Percentiles rank a stretch among this genome's conserved stretches.
Evolutionary conservation across 495 filamentous ascomycete species (phyloP).

Genomic region (Penicillium atrosanguineum): DNA sequence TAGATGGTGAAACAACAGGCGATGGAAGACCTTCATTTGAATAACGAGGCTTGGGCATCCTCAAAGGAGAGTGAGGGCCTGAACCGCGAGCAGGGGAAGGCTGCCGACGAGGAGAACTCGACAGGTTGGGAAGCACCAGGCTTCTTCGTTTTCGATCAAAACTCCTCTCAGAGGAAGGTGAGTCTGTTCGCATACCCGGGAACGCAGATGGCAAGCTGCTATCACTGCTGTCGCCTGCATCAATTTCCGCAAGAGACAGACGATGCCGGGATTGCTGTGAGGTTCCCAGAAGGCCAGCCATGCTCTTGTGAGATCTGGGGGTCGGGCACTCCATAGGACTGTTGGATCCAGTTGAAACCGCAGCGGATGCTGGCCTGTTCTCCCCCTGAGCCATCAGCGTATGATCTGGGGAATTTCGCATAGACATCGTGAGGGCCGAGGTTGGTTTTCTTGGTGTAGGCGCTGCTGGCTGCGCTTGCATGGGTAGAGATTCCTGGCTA

Average conservation of each 20-base stretch:
- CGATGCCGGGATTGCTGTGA: constrained; percentile 63
- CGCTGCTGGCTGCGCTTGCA: constrained; percentile 13
- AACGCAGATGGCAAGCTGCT: constrained; percentile 82
- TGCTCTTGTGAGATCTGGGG: constrained; percentile 79
- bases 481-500: constrained; percentile 10
- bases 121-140: constrained; percentile 69
- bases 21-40: constrained; percentile 78
- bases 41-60: constrained; percentile 80
- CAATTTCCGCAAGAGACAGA: constrained; percentile 73
- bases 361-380: constrained; percentile 57
- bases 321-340: constrained; percentile 92
- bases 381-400: constrained; percentile 31
- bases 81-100: constrained; percentile 75
- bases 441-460: constrained; percentile 28
- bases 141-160: constrained; percentile 83
- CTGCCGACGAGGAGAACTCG: constrained; percentile 74
- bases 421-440: constrained; percentile 43
- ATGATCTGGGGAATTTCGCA: constrained; percentile 40
- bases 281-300: constrained; percentile 58
- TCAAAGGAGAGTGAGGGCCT: constrained; percentile 81
- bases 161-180: constrained; percentile 82
- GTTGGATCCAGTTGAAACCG: constrained; percentile 72
- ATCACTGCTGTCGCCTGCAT: constrained; percentile 77
- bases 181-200: constrained; percentile 74
- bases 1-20: constrained; percentile 83